A percentile compares a stretch with the other conserved stretches of the same genome.
These are phyloP conservation scores for Karstenula rhodostoma DNA, from an alignment of 2,329 filamentous ascomycete genomes.

Conservation along the genomic window DNA sequence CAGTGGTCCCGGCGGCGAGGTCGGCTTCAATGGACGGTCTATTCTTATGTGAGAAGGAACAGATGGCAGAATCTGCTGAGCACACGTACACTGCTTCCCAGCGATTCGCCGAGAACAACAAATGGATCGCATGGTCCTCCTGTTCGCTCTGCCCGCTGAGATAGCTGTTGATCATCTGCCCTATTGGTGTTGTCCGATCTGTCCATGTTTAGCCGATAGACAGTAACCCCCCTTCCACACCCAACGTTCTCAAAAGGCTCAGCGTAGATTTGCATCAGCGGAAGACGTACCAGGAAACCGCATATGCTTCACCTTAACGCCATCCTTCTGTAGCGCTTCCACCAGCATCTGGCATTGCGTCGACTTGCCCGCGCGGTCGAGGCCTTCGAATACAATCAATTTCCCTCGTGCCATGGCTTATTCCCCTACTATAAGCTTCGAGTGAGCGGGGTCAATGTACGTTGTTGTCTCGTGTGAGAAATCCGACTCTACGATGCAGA, in stretches of 20 bases:
- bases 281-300: constrained; percentile 69
- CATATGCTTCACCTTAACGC: constrained; percentile 64
- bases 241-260: too few species aligned
- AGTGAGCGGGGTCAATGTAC: background rate
- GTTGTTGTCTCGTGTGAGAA: background rate
- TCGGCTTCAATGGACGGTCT: constrained; percentile 48
- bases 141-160: constrained; percentile 75
- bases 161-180: constrained; percentile 85
- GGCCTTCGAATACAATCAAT: constrained; percentile 84
- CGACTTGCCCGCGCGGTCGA: constrained; percentile 91
- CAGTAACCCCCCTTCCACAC: too few species aligned
- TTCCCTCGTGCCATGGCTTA: constrained; percentile 66
- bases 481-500: too few species aligned
- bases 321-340: constrained; percentile 59
- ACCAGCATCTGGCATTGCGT: constrained; percentile 81
- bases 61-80: background rate
- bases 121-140: constrained; percentile 88
- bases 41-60: background rate
- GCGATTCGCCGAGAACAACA: constrained; percentile 88
- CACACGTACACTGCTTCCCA: constrained; percentile 70
- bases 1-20: constrained; percentile 72
- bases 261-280: too few species aligned
- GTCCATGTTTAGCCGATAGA: background rate
- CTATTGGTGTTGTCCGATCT: constrained; percentile 86
- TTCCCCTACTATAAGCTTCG: background rate